A percentile compares a stretch with the other conserved stretches of the same genome.
These are phyloP conservation scores for Monosporascus sp. DNA, from an alignment of 2,329 filamentous ascomycete genomes.

Conservation along the genomic window DNA sequence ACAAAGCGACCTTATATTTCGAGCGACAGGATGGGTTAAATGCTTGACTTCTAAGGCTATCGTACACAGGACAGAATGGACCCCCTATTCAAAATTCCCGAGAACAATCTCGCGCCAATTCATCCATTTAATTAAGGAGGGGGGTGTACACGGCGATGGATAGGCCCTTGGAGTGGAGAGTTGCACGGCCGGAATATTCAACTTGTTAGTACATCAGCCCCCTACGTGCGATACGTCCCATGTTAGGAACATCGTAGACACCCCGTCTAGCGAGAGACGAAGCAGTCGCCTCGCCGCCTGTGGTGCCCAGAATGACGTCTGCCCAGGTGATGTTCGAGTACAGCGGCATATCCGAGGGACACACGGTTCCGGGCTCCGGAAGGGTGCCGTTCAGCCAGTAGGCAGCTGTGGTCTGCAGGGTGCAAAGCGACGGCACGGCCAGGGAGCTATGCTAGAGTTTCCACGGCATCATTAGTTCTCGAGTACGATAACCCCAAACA, in stretches of 20 bases:
- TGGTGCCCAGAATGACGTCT: constrained; percentile 5
- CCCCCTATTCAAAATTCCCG: too few relatives aligned
- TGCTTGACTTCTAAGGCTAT: too few relatives aligned
- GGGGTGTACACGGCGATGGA: too few relatives aligned
- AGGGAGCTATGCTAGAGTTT: constrained; percentile 18
- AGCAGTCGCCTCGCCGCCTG: neutral
- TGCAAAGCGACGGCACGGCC: constrained; percentile 27
- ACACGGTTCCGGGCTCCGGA: constrained; percentile 26
- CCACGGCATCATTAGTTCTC: too few relatives aligned
- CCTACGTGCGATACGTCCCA: neutral
- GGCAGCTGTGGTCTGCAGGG: constrained; percentile 15
- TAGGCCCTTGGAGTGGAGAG: too few relatives aligned
- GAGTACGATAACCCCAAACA: too few relatives aligned
- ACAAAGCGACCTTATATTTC: too few relatives aligned
- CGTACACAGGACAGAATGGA: too few relatives aligned
- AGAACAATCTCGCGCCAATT: too few relatives aligned
- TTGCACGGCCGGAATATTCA: too few relatives aligned
- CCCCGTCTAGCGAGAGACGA: constrained; percentile 1
- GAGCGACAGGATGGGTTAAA: too few relatives aligned
- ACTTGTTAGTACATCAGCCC: neutral
- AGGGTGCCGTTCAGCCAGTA: constrained; percentile 32
- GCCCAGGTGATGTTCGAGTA: constrained; percentile 10
- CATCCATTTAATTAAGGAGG: too few relatives aligned
- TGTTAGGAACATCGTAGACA: neutral
- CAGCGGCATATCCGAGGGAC: constrained; percentile 15